These are phyloP conservation scores for Penicilliopsis zonata DNA, from an alignment of 495 filamentous ascomycete genomes.

Conservation along the genomic window DNA sequence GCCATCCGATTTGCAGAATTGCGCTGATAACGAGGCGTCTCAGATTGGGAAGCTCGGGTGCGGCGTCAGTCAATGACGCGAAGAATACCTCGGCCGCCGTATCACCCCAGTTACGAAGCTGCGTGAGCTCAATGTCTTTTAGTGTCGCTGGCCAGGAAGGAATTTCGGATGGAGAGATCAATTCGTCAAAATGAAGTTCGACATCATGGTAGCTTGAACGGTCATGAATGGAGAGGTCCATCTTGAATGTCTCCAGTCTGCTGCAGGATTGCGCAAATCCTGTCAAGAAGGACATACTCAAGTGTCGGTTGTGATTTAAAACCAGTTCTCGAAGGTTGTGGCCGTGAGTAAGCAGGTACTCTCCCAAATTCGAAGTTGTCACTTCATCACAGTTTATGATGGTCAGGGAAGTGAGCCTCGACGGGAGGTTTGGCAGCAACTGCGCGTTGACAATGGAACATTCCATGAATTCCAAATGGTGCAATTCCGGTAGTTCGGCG, in stretches of 20 bases:
- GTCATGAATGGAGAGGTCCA: conserved; percentile 62
- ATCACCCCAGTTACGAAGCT: conserved; percentile 59
- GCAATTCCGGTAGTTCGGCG: conserved; percentile 44
- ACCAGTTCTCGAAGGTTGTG: conserved; percentile 46
- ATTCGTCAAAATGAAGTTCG: conserved; percentile 54
- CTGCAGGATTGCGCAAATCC: conserved; percentile 50
- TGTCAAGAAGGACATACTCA: conserved; percentile 61
- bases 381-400: conserved; percentile 65
- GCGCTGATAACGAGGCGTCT: conserved; percentile 56
- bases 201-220: conserved; percentile 49
- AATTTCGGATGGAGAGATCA: conserved; percentile 45
- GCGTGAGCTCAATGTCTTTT: conserved; percentile 55
- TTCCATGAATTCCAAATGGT: conserved; percentile 53
- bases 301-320: conserved; percentile 62
- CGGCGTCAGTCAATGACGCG: conserved; percentile 57
- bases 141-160: conserved; percentile 67
- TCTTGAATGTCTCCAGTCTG: conserved; percentile 50
- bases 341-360: conserved; percentile 53
- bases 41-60: conserved; percentile 47
- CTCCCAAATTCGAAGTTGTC: conserved; percentile 40
- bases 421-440: conserved; percentile 51
- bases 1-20: conserved; percentile 65
- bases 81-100: conserved; percentile 62
- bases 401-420: conserved; percentile 47
- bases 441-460: conserved; percentile 49